Evolutionary conservation across 2,329 filamentous ascomycete genomes (phyloP).

Genomic region (Allantophomopsis lycopodina): DNA sequence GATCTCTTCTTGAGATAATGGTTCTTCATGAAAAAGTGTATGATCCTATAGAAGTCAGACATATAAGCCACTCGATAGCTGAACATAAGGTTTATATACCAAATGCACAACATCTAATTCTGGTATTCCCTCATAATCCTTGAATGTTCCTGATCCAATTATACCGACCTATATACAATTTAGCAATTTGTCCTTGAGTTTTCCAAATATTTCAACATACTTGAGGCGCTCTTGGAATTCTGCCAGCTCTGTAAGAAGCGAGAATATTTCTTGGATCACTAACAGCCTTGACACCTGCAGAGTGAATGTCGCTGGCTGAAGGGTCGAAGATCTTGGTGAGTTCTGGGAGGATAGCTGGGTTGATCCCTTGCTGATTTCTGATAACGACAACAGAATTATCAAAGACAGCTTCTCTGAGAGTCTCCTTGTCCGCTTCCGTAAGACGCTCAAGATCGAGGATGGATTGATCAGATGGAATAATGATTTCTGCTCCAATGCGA

Average conservation of each 20-base stretch:
- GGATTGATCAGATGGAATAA: not conserved
- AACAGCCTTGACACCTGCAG: constrained; percentile 1
- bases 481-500: constrained; percentile 1
- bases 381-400: constrained; percentile 6
- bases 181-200: no score
- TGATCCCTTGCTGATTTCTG: constrained; percentile 4
- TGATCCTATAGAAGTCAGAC: constrained; percentile 1
- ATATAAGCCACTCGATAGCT: not conserved
- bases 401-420: constrained; percentile 5
- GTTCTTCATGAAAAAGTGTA: constrained; percentile 3
- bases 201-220: no score
- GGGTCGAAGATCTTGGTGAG: constrained; percentile 4
- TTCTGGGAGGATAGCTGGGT: constrained; percentile 2
- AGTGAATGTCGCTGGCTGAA: constrained; percentile 3
- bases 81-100: not conserved
- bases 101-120: constrained; percentile 1
- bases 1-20: constrained; percentile 5
- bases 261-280: constrained; percentile 5
- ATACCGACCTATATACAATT: not conserved
- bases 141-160: constrained; percentile 5
- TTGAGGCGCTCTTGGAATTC: constrained; percentile 1
- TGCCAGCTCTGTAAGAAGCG: constrained; percentile 1
- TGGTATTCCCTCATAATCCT: constrained; percentile 3
- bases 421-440: not conserved
- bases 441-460: not conserved